Conservation (phyloP, 2,329 filamentous ascomycete genomes). For the Trichoderma cornu-damae region DNA sequence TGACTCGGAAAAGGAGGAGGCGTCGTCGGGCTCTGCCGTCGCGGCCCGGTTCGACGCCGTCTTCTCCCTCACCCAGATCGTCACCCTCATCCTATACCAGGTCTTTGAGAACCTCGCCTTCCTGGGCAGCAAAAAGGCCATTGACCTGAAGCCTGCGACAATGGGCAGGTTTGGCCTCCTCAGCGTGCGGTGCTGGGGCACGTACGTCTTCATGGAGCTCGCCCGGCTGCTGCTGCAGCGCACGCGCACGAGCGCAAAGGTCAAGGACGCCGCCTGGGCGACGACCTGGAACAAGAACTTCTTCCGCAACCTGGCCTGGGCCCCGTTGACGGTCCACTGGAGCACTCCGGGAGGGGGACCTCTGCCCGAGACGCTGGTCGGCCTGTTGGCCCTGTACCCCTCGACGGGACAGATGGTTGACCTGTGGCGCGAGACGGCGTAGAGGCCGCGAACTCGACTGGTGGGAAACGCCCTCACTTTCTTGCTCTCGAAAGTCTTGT, state of each 20-base stretch:
- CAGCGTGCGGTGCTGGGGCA: constrained; percentile 76
- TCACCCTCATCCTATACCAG: constrained; percentile 66
- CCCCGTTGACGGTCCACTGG: constrained; percentile 81
- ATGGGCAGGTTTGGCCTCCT: constrained; percentile 60
- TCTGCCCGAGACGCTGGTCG: constrained; percentile 39
- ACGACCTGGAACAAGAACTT: constrained; percentile 60
- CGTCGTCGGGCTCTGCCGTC: constrained; percentile 23
- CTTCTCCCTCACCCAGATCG: constrained; percentile 64
- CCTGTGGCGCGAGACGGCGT: constrained; percentile 40
- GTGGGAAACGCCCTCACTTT: no score
- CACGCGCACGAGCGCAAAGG: constrained; percentile 35
- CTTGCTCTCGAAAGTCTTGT: neutral
- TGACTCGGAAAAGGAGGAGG: constrained; percentile 21
- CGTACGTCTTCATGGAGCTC: constrained; percentile 72
- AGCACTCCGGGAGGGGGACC: constrained; percentile 58
- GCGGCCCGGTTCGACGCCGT: constrained; percentile 37
- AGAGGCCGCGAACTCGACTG: neutral
- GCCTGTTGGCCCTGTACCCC: constrained; percentile 42
- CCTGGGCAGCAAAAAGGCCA: constrained; percentile 65
- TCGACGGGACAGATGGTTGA: constrained; percentile 42
- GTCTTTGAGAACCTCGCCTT: constrained; percentile 78
- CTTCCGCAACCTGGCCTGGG: constrained; percentile 67
- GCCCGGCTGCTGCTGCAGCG: constrained; percentile 54
- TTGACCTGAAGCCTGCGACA: constrained; percentile 53
- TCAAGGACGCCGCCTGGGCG: constrained; percentile 39